Percentiles rank a stretch among this genome's conserved stretches.
Evolutionary conservation across 768 basidiomycete species (phyloP).

Genomic region (Galerina marginata): DNA sequence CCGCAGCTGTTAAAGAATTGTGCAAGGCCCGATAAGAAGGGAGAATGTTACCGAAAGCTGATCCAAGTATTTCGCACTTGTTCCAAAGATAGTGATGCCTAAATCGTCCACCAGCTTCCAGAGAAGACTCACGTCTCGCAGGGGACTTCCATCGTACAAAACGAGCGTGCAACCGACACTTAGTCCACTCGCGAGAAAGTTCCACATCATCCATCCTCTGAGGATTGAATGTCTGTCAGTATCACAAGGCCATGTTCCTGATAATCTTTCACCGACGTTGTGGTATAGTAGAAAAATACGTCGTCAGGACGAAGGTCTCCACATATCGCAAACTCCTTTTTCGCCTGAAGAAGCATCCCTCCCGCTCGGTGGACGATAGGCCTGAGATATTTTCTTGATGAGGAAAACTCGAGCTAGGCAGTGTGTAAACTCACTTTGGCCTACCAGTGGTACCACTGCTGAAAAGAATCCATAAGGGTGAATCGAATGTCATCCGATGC

Average conservation of each 20-base stretch:
- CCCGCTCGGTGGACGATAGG: slow-evolving; percentile 82
- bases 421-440: slow-evolving; percentile 54
- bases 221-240: slow-evolving; percentile 18
- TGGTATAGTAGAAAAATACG: slow-evolving; percentile 85
- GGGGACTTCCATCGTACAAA: slow-evolving; percentile 81
- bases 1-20: slow-evolving; percentile 16
- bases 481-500: slow-evolving; percentile 66
- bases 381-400: slow-evolving; percentile 39
- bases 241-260: slow-evolving; percentile 9
- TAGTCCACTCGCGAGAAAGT: slow-evolving; percentile 74
- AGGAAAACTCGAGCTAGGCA: slow-evolving; percentile 9
- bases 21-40: slow-evolving; percentile 4
- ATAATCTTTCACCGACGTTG: slow-evolving; percentile 56
- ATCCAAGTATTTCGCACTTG: slow-evolving; percentile 85
- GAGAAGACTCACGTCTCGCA: slow-evolving; percentile 65
- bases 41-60: slow-evolving; percentile 63
- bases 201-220: slow-evolving; percentile 94
- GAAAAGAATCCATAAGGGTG: slow-evolving; percentile 88
- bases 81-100: slow-evolving; percentile 80
- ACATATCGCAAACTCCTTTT: slow-evolving; percentile 74
- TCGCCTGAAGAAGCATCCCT: slow-evolving; percentile 76
- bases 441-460: slow-evolving; percentile 83
- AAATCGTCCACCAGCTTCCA: slow-evolving; percentile 74
- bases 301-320: slow-evolving; percentile 69
- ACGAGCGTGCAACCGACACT: slow-evolving; percentile 73